Evolutionary conservation across 2,329 filamentous ascomycete species (phyloP).

Genomic region (Neophaeococcomyces mojaviensis): DNA sequence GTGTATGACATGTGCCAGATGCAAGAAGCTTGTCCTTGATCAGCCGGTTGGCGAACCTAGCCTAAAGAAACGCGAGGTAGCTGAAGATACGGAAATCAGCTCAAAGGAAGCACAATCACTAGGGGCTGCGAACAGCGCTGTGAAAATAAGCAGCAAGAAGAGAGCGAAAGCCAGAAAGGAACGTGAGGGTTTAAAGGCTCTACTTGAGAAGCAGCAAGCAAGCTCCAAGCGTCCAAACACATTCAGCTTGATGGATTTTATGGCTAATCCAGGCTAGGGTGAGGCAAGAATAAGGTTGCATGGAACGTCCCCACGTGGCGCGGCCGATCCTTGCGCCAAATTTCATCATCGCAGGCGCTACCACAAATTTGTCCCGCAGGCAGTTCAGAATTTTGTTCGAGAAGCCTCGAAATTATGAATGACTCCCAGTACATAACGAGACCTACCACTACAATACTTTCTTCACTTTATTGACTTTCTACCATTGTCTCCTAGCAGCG

Average conservation of each 20-base stretch:
- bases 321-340: background rate
- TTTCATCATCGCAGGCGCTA: conserved; percentile 14
- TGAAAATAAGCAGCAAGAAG: conserved; percentile 43
- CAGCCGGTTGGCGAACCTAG: too few relatives aligned
- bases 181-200: conserved; percentile 43
- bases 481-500: background rate
- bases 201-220: conserved; percentile 32
- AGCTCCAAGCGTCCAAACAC: conserved; percentile 3
- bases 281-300: background rate
- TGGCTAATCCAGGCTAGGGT: conserved; percentile 15
- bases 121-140: background rate
- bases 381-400: conserved; percentile 17
- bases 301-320: conserved; percentile 5
- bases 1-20: too few relatives aligned
- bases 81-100: background rate
- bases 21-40: too few relatives aligned
- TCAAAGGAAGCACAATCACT: background rate
- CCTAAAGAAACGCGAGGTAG: background rate
- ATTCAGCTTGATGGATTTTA: conserved; percentile 22
- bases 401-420: too few relatives aligned
- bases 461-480: background rate
- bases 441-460: too few relatives aligned
- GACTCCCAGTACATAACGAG: too few relatives aligned
- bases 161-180: conserved; percentile 48
- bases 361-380: conserved; percentile 11